phyloP scores from a whole-genome alignment of 2,329 filamentous ascomycete species.

The Graphilbum fragrans region DNA sequence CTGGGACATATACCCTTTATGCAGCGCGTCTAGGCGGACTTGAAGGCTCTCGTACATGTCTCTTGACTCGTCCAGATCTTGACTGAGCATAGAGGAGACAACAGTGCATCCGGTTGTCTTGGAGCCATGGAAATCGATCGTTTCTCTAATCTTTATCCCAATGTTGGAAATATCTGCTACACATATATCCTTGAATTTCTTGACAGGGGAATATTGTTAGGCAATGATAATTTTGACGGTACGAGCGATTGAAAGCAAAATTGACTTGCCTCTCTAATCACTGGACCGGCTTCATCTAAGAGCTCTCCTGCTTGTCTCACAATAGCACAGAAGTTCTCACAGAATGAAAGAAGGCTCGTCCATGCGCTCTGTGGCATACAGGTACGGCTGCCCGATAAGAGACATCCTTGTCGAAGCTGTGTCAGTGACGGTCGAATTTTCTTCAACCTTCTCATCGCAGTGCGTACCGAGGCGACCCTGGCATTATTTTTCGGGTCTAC shows the following conservation, averaged over 20 bases:
- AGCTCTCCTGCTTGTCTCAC: slow-evolving; percentile 16
- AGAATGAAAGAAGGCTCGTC: slow-evolving; percentile 61
- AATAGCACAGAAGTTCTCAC: slow-evolving; percentile 58
- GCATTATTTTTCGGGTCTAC: slow-evolving; percentile 54
- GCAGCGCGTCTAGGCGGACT: slow-evolving; percentile 56
- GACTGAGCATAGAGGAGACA: slow-evolving; percentile 59
- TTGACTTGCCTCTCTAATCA: neutral
- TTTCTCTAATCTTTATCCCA: slow-evolving; percentile 26
- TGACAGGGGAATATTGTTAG: no score
- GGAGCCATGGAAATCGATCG: slow-evolving; percentile 71
- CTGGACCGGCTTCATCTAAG: slow-evolving; percentile 34
- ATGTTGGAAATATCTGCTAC: slow-evolving; percentile 44
- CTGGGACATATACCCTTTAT: slow-evolving; percentile 46
- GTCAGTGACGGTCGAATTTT: slow-evolving; percentile 60
- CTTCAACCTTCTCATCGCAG: slow-evolving; percentile 56
- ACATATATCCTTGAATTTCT: slow-evolving; percentile 39
- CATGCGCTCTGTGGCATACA: slow-evolving; percentile 58
- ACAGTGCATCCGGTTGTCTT: slow-evolving; percentile 59
- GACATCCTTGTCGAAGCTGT: slow-evolving; percentile 68
- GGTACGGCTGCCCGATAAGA: slow-evolving; percentile 29
- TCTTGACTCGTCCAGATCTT: slow-evolving; percentile 66
- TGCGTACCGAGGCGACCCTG: slow-evolving; percentile 40
- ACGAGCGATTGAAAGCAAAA: slow-evolving; percentile 6
- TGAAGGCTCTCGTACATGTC: slow-evolving; percentile 67
- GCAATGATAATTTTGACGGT: no score